phyloP scores from a whole-genome alignment of 768 basidiomycete species.

The Trametes punicea region DNA sequence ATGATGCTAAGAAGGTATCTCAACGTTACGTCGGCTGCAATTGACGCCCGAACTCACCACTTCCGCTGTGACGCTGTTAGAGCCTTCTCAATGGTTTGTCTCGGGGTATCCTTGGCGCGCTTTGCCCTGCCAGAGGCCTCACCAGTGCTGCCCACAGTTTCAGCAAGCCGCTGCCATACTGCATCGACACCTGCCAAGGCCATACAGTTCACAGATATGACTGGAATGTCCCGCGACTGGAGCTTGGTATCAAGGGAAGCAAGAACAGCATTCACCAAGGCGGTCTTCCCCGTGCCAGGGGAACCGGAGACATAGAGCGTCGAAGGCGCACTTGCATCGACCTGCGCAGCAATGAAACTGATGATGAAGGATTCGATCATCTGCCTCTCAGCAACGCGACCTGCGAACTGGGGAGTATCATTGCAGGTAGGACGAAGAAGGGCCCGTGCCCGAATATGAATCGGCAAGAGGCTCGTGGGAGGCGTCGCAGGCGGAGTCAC shows the following conservation, averaged over 20 bases:
- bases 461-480: constrained; percentile 39
- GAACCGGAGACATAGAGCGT: constrained; percentile 88
- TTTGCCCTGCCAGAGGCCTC: constrained; percentile 38
- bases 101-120: constrained; percentile 40
- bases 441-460: constrained; percentile 63
- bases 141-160: constrained; percentile 44
- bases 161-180: constrained; percentile 66
- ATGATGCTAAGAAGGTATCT: constrained; percentile 49
- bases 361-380: constrained; percentile 57
- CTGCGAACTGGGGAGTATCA: constrained; percentile 52
- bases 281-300: constrained; percentile 92
- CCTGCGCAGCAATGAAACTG: constrained; percentile 42
- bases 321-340: constrained; percentile 31
- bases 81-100: constrained; percentile 39
- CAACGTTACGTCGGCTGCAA: constrained; percentile 15
- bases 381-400: constrained; percentile 63
- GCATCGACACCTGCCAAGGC: constrained; percentile 62
- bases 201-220: constrained; percentile 69
- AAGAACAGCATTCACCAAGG: constrained; percentile 69
- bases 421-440: constrained; percentile 72
- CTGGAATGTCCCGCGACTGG: constrained; percentile 42
- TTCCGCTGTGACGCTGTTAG: constrained; percentile 44
- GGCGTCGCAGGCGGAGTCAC: constrained; percentile 64
- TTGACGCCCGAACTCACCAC: constrained; percentile 41
- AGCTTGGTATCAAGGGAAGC: constrained; percentile 35